Base-by-base conservation (phyloP, 2,329 filamentous ascomycete genomes). In the Lachnellula hyalina region DNA sequence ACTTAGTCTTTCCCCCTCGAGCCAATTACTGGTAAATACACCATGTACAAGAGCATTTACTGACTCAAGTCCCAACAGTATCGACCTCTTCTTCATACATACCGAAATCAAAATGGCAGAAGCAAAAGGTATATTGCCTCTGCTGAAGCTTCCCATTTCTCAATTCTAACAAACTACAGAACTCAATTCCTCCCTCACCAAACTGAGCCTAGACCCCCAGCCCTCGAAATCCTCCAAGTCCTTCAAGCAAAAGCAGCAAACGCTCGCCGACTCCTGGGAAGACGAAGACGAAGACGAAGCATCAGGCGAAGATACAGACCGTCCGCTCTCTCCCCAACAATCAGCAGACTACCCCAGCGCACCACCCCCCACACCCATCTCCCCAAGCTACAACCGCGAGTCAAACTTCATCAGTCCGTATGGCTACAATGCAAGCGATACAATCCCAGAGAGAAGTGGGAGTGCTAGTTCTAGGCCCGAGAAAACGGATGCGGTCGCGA, bases 401-500 rank as follows among this genome's bases (percentile, higher is more conserved):
- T 32, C 28, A 11, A 48, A 21, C 8, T 67, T 65, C 32, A 52
- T 49, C 34, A 60, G 40, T 36, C 65, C 64, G 0, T 67, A 63
- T 52, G 63, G 63, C 4, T 64, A 63, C 47, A 44, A 48, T 5
- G 36, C 51, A 14, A 45, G 48, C 23, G 57, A 56, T 53, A 49
- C 35, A 15, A 54, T 54, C 25, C 35, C 40, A 15, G 61, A 65
- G 32, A 67, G 65, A 14, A 36, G 5, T 40, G 36, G n/a, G 14
- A 60, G 65, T 28, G 67, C 65, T 12, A 44, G 5, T 63, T 64
- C 64, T 53, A 75, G 89, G 40, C 93, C 91, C 0, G 92, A 96
- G 73, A 99, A 96, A 77, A 95, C 92, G 59, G 95, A 95, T 58
- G 90, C 91, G 0, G 90, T 96, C 40, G 94, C 94, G 5, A 83